phyloP scores from a whole-genome alignment of 257 asterid species.

The Paraleonurus japonicus region DNA sequence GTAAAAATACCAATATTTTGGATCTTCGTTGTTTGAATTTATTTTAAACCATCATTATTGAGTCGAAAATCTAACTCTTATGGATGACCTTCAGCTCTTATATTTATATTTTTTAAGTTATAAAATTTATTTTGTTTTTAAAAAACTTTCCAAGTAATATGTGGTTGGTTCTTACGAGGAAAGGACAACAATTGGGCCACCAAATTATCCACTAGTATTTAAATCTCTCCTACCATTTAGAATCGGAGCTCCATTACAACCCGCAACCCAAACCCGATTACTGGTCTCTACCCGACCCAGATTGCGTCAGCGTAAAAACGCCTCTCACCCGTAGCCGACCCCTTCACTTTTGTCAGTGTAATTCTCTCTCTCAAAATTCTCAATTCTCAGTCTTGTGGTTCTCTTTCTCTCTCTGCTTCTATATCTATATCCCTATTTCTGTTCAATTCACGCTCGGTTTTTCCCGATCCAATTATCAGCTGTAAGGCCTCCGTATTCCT shows the following conservation, averaged over 20 bases:
- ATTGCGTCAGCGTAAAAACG: slow-evolving; percentile 9
- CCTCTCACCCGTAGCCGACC: slow-evolving; percentile 8
- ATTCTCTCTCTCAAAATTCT: slow-evolving; percentile 25
- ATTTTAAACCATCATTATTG: too few species aligned
- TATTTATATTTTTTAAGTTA: too few species aligned
- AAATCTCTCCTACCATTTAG: background rate
- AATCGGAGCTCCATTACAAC: slow-evolving; percentile 9
- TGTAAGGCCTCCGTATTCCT: slow-evolving; percentile 37
- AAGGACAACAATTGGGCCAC: too few species aligned
- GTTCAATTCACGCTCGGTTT: background rate
- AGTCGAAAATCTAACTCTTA: too few species aligned
- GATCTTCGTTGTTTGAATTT: too few species aligned
- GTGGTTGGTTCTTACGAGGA: too few species aligned
- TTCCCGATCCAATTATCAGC: slow-evolving; percentile 41
- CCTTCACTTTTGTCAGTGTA: slow-evolving; percentile 21
- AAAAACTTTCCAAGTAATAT: too few species aligned
- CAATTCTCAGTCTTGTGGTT: slow-evolving; percentile 35
- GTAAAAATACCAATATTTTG: too few species aligned
- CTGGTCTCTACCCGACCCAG: slow-evolving; percentile 17
- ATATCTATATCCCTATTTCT: slow-evolving; percentile 27
- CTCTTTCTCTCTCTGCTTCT: slow-evolving; percentile 31
- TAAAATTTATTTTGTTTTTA: too few species aligned
- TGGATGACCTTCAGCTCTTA: too few species aligned
- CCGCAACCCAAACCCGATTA: background rate
- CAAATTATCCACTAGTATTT: too few species aligned